Evolutionary conservation across 306 rosid species (phyloP), one percentile per base, ranked within the genome.

Genomic region (Sicyos edulis): DNA sequence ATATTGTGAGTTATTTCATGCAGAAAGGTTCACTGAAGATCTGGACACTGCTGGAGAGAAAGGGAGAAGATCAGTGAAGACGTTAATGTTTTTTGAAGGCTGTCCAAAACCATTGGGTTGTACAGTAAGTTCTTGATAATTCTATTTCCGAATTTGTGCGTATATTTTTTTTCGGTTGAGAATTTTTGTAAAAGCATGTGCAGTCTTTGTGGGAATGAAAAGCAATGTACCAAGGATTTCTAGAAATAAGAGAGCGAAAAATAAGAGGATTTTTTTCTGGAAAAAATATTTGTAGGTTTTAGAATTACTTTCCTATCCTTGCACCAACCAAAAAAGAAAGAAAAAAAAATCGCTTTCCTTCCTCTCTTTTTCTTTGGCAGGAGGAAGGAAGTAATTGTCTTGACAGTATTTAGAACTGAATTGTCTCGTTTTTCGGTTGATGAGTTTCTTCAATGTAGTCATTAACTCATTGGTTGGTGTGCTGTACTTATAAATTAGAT

Each of bases 1-100:
- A 74, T 79, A 81, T 84, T 95, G 97, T 73, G 99, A 95, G 42
- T 54, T 69, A 67, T 89, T 95, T 85, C 95, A 80, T 75, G 96
- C 91, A 53, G 89, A 91, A 75, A 89, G 82, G 88, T 79, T 87
- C 81, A 52, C 77, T 26, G 99, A 95, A 82, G 86, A 95, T 78
- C 87, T 82, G 29, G 82, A 76, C 54, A 29, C 79, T 76, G 88
- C 88, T 34, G 87, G 76, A 74, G 91, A 81, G 85, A 75, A 82
- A 66, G 91, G 86, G 75, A 95, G 86, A 60, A 95, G 83, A 80
- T 45, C 89, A 26, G 29, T 26, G 29, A 26, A 26, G 29, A 26
- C 29, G 29, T 26, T 26, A 26, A 26, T 26, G 29, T 26, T 26
- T 26, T 26, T 26, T 26, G 29, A 26, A 26, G 29, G 29, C 29